Conservation (phyloP, 2,329 filamentous ascomycete genomes). For the Rhynchosporium secalis region DNA sequence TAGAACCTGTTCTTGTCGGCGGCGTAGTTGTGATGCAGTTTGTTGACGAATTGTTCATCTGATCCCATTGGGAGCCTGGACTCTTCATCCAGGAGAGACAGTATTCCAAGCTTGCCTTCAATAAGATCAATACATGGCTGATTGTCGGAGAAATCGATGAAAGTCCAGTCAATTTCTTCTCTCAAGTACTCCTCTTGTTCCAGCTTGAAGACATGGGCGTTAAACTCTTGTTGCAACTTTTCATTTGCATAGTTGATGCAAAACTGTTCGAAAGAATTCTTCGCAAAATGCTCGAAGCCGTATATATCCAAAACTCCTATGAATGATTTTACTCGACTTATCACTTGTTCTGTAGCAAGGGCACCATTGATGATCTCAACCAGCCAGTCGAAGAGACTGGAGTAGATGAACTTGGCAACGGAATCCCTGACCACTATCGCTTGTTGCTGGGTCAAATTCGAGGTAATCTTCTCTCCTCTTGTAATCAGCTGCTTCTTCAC, state of each 20-base stretch:
- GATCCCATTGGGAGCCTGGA: constrained; percentile 95
- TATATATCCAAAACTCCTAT: constrained; percentile 99
- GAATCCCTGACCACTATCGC: constrained; percentile 94
- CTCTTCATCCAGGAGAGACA: constrained; percentile 93
- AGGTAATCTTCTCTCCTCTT: constrained; percentile 94
- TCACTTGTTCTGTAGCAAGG: constrained; percentile 83
- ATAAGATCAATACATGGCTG: constrained; percentile 99
- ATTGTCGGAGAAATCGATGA: constrained; percentile 99
- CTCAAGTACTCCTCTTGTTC: constrained; percentile 97
- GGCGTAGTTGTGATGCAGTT: constrained; percentile 91
- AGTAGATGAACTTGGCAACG: constrained; percentile 98
- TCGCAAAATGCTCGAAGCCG: constrained; percentile 98
- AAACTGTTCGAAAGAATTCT: constrained; percentile 99
- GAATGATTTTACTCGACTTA: constrained; percentile 81
- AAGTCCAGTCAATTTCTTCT: constrained; percentile 98
- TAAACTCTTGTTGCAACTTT: constrained; percentile 98
- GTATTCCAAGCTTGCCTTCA: constrained; percentile 90
- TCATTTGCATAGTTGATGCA: constrained; percentile 99
- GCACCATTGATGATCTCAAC: constrained; percentile 95
- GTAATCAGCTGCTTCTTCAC: constrained; percentile 98
- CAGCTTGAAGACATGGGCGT: constrained; percentile 98
- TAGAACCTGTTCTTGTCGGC: constrained; percentile 93
- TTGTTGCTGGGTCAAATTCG: constrained; percentile 90
- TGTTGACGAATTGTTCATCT: constrained; percentile 94
- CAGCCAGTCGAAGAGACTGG: constrained; percentile 96